Conservation (phyloP, 2,329 filamentous ascomycete genomes). For the Graphiopsis chlorocephala region DNA sequence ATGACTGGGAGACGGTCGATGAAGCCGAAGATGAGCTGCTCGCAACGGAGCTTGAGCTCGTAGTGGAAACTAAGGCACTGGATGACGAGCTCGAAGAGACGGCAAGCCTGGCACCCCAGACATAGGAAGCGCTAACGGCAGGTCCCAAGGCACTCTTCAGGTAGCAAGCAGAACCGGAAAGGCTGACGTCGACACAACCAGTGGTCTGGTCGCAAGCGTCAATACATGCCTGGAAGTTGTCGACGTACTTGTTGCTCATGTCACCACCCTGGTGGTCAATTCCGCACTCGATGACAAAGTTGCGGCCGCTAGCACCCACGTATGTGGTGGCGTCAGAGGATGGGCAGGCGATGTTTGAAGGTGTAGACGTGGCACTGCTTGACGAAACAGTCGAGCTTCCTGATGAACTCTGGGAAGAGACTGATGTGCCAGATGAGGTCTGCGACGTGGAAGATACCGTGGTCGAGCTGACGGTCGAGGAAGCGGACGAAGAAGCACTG, state of each 20-base stretch:
- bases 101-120: conserved; percentile 27
- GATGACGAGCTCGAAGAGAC: conserved; percentile 8
- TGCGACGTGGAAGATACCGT: conserved; percentile 14
- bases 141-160: conserved; percentile 29
- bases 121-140: conserved; percentile 17
- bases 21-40: neutral
- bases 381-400: conserved; percentile 13
- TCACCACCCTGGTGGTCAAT: conserved; percentile 32
- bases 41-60: neutral
- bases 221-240: conserved; percentile 30
- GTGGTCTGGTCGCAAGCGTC: conserved; percentile 28
- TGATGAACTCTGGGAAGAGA: conserved; percentile 10
- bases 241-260: conserved; percentile 20
- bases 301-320: conserved; percentile 22
- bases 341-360: conserved; percentile 25
- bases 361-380: conserved; percentile 19
- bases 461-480: neutral
- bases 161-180: conserved; percentile 33
- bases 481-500: conserved; percentile 2
- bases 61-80: neutral
- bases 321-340: conserved; percentile 23
- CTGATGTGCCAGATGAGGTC: conserved; percentile 13
- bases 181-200: conserved; percentile 34
- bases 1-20: neutral
- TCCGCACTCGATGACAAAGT: conserved; percentile 30